Base-by-base conservation (phyloP, 305 asterid genomes). In the Fraxinus angustifolia region DNA sequence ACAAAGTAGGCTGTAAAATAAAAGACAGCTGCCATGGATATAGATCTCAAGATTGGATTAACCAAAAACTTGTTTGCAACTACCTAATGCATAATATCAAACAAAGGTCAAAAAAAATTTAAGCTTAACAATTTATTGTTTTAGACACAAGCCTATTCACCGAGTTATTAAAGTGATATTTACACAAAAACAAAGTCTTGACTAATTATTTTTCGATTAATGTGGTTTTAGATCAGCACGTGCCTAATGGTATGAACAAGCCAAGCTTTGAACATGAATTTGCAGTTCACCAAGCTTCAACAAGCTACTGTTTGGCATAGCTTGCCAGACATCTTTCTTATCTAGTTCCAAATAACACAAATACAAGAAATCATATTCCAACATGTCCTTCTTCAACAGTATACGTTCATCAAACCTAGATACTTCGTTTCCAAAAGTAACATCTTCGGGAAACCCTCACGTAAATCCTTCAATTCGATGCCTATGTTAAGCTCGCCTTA, bases 281-380 rank as follows among this genome's bases (percentile, higher is more conserved):
- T 26, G 73, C 11, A 67, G 73, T 67, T 67, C 73, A 67, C 35
- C 79, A 60, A 77, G 80, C 77, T 78, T 79, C 53, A 65, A 40
- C 26, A 75, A 16, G 38, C 71, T 77, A 34, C 30, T 12, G 10
- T 19, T 42, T 34, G 17, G 23, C 38, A 73, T 78, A 72, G 56
- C 11, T 77, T 67, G 38, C 5, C 7, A 67, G 21, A 67, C 17
- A 26, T 68, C 73, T 75, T 12, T 23, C 48, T 42, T 33, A 75
- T 28, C 75, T 76, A 34, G 60, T 67, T 38, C 81, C 53, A 73
- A 0, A 10, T 8, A 67, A 67, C 73, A 5, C 19, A 53, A 71
- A 73, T 36, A 5, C 40, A 53, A 48, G 30, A 30, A 77, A 56
- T 60, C 28, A 65, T 78, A 58, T 73, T 21, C 36, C 21, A 11